Percentiles rank a stretch among this genome's conserved stretches.
Evolutionary conservation across 2,329 filamentous ascomycete species (phyloP).

Genomic region (Aspergillus phoenicis): DNA sequence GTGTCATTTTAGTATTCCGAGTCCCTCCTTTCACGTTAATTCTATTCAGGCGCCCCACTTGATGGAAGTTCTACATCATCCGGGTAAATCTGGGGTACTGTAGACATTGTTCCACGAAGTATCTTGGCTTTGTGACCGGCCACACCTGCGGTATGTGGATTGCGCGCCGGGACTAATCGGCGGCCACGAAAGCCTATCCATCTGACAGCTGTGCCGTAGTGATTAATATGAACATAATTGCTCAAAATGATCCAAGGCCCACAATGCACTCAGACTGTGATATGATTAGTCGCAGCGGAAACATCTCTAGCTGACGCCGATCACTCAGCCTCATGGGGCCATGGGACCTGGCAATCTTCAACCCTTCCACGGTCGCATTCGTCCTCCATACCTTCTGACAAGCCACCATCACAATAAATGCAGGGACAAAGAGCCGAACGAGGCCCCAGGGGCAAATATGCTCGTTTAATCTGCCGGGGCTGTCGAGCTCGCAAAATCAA

Average conservation of each 20-base stretch:
- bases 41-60: no score
- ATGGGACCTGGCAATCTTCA: not conserved
- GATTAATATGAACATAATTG: no score
- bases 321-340: not conserved
- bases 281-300: no score
- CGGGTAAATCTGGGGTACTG: not conserved
- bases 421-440: not conserved
- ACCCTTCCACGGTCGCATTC: not conserved
- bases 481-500: constrained; percentile 26
- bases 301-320: not conserved
- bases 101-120: not conserved
- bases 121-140: not conserved
- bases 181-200: no score
- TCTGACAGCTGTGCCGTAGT: no score
- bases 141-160: not conserved
- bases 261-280: no score
- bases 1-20: not conserved
- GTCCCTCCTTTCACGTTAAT: no score
- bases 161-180: no score
- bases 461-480: constrained; percentile 21
- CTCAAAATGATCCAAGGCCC: no score
- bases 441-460: constrained; percentile 16
- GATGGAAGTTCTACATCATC: no score
- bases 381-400: not conserved
- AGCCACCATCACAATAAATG: not conserved